Percentiles rank a stretch among this genome's conserved stretches.
Conservation (phyloP, 768 basidiomycete genomes). For the Tylopilus balloui region DNA sequence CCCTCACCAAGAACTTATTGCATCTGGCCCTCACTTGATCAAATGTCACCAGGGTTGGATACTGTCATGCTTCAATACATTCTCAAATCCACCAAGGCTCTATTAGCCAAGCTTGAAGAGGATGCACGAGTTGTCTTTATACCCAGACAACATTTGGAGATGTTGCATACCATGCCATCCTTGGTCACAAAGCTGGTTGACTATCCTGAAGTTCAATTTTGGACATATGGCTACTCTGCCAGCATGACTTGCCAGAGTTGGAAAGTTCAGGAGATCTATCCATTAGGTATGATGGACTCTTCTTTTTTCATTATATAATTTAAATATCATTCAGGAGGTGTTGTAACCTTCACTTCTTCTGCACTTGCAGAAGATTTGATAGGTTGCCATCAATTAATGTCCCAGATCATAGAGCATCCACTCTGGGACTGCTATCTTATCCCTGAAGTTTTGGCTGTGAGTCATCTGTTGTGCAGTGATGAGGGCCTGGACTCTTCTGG, state of each 20-base stretch:
- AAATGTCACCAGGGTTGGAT: slow-evolving; percentile 37
- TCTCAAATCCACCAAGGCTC: slow-evolving; percentile 42
- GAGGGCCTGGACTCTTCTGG: not conserved
- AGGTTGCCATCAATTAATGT: slow-evolving; percentile 45
- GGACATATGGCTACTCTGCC: slow-evolving; percentile 64
- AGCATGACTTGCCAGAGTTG: slow-evolving; percentile 47
- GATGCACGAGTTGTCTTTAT: slow-evolving; percentile 57
- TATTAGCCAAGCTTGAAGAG: slow-evolving; percentile 33
- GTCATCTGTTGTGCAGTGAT: slow-evolving; percentile 12
- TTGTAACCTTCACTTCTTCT: slow-evolving; percentile 65
- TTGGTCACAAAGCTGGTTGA: slow-evolving; percentile 46
- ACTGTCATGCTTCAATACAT: slow-evolving; percentile 40
- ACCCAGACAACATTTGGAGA: slow-evolving; percentile 53
- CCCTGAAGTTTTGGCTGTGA: slow-evolving; percentile 57
- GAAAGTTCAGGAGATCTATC: slow-evolving; percentile 66
- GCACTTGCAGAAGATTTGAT: slow-evolving; percentile 53
- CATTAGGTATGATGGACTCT: slow-evolving; percentile 46
- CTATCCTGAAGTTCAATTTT: slow-evolving; percentile 50
- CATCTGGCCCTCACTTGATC: slow-evolving; percentile 42
- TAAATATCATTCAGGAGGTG: slow-evolving; percentile 48
- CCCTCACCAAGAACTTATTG: slow-evolving; percentile 37
- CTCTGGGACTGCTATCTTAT: slow-evolving; percentile 66
- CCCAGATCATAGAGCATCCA: slow-evolving; percentile 52
- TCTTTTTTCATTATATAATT: not conserved
- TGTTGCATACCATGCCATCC: slow-evolving; percentile 45